Evolutionary conservation across 2,329 filamentous ascomycete species (phyloP).

Genomic region (Hypoxylon sp.): DNA sequence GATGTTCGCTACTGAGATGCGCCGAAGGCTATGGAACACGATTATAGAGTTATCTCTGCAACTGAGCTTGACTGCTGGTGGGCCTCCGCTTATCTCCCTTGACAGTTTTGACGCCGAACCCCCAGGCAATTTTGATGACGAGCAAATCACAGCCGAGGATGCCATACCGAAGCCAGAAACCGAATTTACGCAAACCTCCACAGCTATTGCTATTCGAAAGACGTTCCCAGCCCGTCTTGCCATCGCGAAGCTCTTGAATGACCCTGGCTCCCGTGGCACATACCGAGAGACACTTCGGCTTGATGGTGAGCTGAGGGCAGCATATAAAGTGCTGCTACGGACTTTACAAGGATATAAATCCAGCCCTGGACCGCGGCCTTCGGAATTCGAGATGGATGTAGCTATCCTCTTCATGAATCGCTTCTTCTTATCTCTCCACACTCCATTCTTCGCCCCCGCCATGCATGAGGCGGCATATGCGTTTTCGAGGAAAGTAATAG

Average conservation of each 20-base stretch:
- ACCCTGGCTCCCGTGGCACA: slow-evolving; percentile 54
- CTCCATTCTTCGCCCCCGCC: slow-evolving; percentile 62
- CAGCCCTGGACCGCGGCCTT: slow-evolving; percentile 33
- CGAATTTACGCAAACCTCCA: slow-evolving; percentile 59
- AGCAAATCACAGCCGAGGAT: slow-evolving; percentile 58
- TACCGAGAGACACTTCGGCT: slow-evolving; percentile 62
- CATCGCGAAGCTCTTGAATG: slow-evolving; percentile 60
- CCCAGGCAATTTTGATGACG: slow-evolving; percentile 67
- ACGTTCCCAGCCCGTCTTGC: slow-evolving; percentile 60
- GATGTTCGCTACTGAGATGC: slow-evolving; percentile 61
- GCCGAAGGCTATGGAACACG: slow-evolving; percentile 67
- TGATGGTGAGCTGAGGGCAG: slow-evolving; percentile 58
- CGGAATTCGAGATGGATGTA: slow-evolving; percentile 59
- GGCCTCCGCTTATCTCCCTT: slow-evolving; percentile 61
- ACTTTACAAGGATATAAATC: slow-evolving; percentile 51
- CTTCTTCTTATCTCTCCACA: slow-evolving; percentile 69
- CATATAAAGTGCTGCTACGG: slow-evolving; percentile 60
- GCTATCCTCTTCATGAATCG: slow-evolving; percentile 67
- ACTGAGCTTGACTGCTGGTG: slow-evolving; percentile 63
- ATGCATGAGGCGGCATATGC: slow-evolving; percentile 61
- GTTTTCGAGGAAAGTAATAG: slow-evolving; percentile 62
- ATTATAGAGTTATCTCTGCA: slow-evolving; percentile 65
- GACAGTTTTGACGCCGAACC: slow-evolving; percentile 65
- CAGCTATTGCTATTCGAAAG: slow-evolving; percentile 60
- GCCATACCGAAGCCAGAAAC: slow-evolving; percentile 53